These are phyloP conservation scores for Pestalotiopsis sp. DNA, from an alignment of 2,329 filamentous ascomycete species.

Conservation along the genomic window DNA sequence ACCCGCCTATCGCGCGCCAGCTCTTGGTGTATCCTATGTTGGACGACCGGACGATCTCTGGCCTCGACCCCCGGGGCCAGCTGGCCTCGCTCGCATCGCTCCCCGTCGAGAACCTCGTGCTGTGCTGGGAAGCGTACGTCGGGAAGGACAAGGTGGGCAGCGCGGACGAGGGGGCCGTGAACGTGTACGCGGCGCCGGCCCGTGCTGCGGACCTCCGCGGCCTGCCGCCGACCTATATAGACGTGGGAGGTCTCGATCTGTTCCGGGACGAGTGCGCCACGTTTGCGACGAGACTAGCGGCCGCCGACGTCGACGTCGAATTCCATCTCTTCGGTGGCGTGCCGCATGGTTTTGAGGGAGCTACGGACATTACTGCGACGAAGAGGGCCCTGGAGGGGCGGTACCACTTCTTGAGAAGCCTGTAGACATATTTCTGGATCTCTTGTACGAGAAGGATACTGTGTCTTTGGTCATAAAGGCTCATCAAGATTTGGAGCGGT, in stretches of 20 bases:
- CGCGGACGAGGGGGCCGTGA: slow-evolving; percentile 20
- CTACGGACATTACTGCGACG: slow-evolving; percentile 11
- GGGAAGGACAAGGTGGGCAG: slow-evolving; percentile 20
- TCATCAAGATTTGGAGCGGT: too few species aligned
- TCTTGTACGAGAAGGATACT: not conserved
- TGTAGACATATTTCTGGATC: not conserved
- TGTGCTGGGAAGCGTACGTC: slow-evolving; percentile 24
- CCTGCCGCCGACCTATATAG: slow-evolving; percentile 29
- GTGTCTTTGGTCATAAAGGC: not conserved
- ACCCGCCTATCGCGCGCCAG: slow-evolving; percentile 31
- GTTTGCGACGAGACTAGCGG: slow-evolving; percentile 24
- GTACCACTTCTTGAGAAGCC: not conserved
- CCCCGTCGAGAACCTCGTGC: slow-evolving; percentile 14
- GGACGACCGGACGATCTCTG: slow-evolving; percentile 26
- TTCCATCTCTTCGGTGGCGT: slow-evolving; percentile 30
- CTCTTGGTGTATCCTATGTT: slow-evolving; percentile 37
- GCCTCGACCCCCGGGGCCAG: slow-evolving; percentile 1
- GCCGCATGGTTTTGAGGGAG: slow-evolving; percentile 25
- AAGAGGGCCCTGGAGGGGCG: slow-evolving; percentile 20
- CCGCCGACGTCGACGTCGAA: slow-evolving; percentile 25
- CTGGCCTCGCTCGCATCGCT: slow-evolving; percentile 18
- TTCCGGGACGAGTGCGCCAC: slow-evolving; percentile 26
- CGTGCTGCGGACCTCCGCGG: slow-evolving; percentile 26
- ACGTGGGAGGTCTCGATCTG: slow-evolving; percentile 28
- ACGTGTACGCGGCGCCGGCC: slow-evolving; percentile 24